Evolutionary conservation across 1,139 yeast species (phyloP).

Genomic region (Scheffersomyces lignicola): DNA sequence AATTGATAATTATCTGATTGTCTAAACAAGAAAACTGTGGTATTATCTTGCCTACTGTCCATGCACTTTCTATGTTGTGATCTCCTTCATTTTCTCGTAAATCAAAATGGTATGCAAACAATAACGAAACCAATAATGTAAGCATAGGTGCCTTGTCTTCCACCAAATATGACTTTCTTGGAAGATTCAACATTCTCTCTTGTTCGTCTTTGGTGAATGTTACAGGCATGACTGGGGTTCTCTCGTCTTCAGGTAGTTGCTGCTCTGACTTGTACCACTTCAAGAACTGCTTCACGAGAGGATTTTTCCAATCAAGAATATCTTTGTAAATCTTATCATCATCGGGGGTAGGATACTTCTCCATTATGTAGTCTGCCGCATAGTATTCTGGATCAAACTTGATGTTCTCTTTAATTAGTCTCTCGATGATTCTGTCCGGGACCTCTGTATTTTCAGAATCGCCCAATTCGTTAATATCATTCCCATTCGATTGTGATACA

Average conservation of each 20-base stretch:
- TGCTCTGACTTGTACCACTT: constrained; percentile 50
- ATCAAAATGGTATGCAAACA: constrained; percentile 78
- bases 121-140: constrained; percentile 58
- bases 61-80: constrained; percentile 81
- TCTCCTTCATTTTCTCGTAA: constrained; percentile 75
- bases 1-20: constrained; percentile 42
- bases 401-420: constrained; percentile 68
- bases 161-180: constrained; percentile 60
- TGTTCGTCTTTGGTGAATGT: constrained; percentile 63
- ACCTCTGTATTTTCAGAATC: constrained; percentile 69
- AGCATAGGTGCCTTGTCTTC: constrained; percentile 50
- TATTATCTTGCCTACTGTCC: constrained; percentile 85
- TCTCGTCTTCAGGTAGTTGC: constrained; percentile 17
- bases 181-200: constrained; percentile 65
- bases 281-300: constrained; percentile 41
- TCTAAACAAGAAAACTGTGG: constrained; percentile 81
- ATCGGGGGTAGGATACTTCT: constrained; percentile 51
- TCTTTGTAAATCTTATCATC: constrained; percentile 55
- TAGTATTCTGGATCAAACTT: constrained; percentile 89
- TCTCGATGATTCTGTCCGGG: constrained; percentile 59
- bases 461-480: constrained; percentile 84
- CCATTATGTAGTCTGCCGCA: constrained; percentile 77
- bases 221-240: constrained; percentile 37
- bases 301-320: constrained; percentile 59
- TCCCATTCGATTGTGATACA: constrained; percentile 73